These are phyloP conservation scores for Myriosclerotinia duriaeana DNA, from an alignment of 2,329 filamentous ascomycete genomes.

Conservation along the genomic window DNA sequence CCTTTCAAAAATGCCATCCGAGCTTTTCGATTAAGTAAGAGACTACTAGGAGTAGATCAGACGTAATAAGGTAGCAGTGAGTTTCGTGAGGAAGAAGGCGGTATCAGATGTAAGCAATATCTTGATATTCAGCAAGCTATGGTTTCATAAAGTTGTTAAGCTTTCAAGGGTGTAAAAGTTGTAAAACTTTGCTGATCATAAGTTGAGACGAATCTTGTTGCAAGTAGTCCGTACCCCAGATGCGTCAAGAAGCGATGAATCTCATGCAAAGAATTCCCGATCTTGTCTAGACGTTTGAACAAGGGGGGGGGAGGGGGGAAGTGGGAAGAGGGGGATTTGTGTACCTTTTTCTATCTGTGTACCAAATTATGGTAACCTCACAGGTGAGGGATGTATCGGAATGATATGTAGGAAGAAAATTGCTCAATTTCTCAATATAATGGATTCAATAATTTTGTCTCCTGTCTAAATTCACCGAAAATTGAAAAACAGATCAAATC, in stretches of 20 bases:
- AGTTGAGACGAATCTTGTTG: slow-evolving; percentile 24
- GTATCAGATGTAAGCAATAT: slow-evolving; percentile 18
- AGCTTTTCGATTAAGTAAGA: slow-evolving; percentile 23
- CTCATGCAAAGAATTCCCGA: slow-evolving; percentile 10
- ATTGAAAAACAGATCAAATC: too few relatives aligned
- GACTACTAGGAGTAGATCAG: slow-evolving; percentile 40
- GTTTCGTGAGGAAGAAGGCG: slow-evolving; percentile 43
- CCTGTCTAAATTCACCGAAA: too few relatives aligned
- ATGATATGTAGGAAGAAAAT: background rate
- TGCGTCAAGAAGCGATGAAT: slow-evolving; percentile 21
- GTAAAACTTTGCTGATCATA: background rate
- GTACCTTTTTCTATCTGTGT: too few relatives aligned
- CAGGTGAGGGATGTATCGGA: too few relatives aligned
- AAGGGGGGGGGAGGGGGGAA: too few relatives aligned
- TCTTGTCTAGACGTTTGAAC: slow-evolving; percentile 18
- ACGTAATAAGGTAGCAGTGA: slow-evolving; percentile 42
- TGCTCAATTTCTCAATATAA: background rate
- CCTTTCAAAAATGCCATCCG: slow-evolving; percentile 41
- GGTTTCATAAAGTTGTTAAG: slow-evolving; percentile 45
- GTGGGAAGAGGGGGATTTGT: too few relatives aligned
- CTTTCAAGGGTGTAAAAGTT: background rate
- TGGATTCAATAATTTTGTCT: background rate
- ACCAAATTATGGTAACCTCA: too few relatives aligned
- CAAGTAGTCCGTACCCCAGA: slow-evolving; percentile 21
- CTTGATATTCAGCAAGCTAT: slow-evolving; percentile 46